Conservation (phyloP, 768 basidiomycete genomes). For the Phaeotremella fagi region DNA sequence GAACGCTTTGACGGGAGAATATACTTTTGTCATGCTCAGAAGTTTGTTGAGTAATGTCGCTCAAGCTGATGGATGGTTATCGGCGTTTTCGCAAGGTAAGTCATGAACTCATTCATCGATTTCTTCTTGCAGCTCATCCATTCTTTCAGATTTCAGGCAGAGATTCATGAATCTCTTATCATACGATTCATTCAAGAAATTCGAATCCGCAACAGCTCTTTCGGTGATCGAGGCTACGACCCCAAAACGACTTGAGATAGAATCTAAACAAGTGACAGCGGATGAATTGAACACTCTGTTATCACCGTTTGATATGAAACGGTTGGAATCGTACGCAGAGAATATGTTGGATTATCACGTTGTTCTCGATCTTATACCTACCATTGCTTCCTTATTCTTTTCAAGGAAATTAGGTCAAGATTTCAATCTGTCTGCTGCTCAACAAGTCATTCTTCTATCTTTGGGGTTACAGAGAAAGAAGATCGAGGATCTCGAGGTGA, state of each 20-base stretch:
- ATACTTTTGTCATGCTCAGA: slow-evolving; percentile 91
- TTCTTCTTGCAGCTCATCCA: too few species aligned
- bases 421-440: slow-evolving; percentile 73
- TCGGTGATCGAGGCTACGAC: slow-evolving; percentile 75
- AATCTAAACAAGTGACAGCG: slow-evolving; percentile 46
- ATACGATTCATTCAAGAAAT: slow-evolving; percentile 84
- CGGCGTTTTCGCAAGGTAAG: slow-evolving; percentile 65
- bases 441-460: slow-evolving; percentile 83
- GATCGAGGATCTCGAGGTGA: slow-evolving; percentile 81
- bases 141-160: slow-evolving; percentile 85
- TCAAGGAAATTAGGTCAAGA: slow-evolving; percentile 59
- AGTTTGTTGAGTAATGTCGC: slow-evolving; percentile 62
- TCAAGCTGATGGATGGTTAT: slow-evolving; percentile 69
- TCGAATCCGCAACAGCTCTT: slow-evolving; percentile 77
- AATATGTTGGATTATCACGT: slow-evolving; percentile 91
- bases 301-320: slow-evolving; percentile 91
- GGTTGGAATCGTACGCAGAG: slow-evolving; percentile 90
- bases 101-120: too few species aligned
- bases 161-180: slow-evolving; percentile 85
- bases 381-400: slow-evolving; percentile 76
- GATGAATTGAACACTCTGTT: slow-evolving; percentile 62
- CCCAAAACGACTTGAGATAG: slow-evolving; percentile 2
- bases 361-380: slow-evolving; percentile 83
- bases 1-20: slow-evolving; percentile 93
- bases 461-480: slow-evolving; percentile 83